A percentile compares a stretch with the other conserved stretches of the same genome.
Evolutionary conservation across 371 early-diverging fungal genomes (phyloP).

Genomic region (Mortierella sp.): DNA sequence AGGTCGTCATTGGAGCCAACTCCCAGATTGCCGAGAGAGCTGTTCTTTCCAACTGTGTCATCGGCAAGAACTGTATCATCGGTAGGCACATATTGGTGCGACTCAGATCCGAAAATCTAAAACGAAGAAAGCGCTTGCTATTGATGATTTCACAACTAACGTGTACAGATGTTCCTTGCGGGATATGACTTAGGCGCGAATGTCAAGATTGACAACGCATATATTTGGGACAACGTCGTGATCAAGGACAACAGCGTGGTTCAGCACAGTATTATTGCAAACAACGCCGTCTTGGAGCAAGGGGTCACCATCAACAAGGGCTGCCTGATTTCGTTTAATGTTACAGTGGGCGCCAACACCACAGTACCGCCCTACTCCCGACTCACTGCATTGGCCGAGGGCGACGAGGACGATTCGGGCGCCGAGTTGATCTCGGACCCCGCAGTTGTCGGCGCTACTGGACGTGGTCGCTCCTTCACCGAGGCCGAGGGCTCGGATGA

Average conservation of each 20-base stretch:
- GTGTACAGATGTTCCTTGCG: not conserved
- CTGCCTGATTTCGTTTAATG: conserved; percentile 77
- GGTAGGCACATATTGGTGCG: conserved; percentile 52
- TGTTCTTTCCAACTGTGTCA: conserved; percentile 78
- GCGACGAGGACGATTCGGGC: conserved; percentile 64
- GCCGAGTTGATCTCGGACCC: conserved; percentile 46
- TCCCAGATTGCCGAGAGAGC: conserved; percentile 84
- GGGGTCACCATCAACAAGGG: conserved; percentile 77
- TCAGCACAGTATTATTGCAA: conserved; percentile 80
- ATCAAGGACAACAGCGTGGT: conserved; percentile 79
- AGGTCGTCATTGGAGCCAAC: conserved; percentile 86
- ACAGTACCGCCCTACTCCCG: conserved; percentile 78
- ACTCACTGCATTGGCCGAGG: conserved; percentile 69
- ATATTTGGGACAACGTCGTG: conserved; percentile 85
- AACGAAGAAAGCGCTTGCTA: not conserved
- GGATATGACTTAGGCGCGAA: conserved; percentile 66
- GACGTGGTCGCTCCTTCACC: conserved; percentile 65
- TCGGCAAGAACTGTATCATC: conserved; percentile 89
- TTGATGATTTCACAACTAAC: not conserved
- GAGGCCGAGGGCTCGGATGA: conserved; percentile 60
- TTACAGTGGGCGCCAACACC: conserved; percentile 81
- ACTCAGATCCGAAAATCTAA: not conserved
- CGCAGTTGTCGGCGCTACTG: conserved; percentile 68
- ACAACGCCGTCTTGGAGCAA: conserved; percentile 74
- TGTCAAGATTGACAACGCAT: conserved; percentile 84